Evolutionary conservation across 441 rosid species (phyloP).

Genomic region (Omphalea diandra): DNA sequence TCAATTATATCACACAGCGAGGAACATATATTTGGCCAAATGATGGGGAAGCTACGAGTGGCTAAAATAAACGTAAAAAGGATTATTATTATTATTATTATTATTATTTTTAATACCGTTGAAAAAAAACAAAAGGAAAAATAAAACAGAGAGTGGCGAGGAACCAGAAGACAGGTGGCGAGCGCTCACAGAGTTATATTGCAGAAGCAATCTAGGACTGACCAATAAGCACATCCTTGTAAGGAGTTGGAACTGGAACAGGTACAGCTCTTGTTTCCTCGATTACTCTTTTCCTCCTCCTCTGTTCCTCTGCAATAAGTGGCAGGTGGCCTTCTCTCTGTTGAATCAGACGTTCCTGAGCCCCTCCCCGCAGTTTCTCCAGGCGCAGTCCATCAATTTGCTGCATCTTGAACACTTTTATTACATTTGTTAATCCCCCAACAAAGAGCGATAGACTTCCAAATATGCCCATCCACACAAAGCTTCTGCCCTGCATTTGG

Average conservation of each 20-base stretch:
- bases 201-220: conserved; percentile 24
- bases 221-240: conserved; percentile 67
- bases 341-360: conserved; percentile 47
- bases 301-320: conserved; percentile 49
- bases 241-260: conserved; percentile 40
- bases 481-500: conserved; percentile 42
- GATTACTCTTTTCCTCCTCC: conserved; percentile 36
- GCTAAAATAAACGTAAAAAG: too few species aligned
- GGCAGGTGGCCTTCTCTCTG: conserved; percentile 60
- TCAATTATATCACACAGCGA: too few species aligned
- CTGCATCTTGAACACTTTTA: conserved; percentile 73
- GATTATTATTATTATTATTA: too few species aligned
- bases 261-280: conserved; percentile 29
- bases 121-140: too few species aligned
- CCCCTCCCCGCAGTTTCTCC: conserved; percentile 78
- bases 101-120: too few species aligned
- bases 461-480: conserved; percentile 53
- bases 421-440: conserved; percentile 60
- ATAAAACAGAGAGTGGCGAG: too few species aligned
- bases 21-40: too few species aligned
- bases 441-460: conserved; percentile 50
- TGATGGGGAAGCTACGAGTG: too few species aligned
- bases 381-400: conserved; percentile 49
- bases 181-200: too few species aligned
- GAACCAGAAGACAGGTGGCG: neutral